Base-by-base conservation (phyloP, 169 alveolate genomes). In the Cardiosporidium cionae region DNA sequence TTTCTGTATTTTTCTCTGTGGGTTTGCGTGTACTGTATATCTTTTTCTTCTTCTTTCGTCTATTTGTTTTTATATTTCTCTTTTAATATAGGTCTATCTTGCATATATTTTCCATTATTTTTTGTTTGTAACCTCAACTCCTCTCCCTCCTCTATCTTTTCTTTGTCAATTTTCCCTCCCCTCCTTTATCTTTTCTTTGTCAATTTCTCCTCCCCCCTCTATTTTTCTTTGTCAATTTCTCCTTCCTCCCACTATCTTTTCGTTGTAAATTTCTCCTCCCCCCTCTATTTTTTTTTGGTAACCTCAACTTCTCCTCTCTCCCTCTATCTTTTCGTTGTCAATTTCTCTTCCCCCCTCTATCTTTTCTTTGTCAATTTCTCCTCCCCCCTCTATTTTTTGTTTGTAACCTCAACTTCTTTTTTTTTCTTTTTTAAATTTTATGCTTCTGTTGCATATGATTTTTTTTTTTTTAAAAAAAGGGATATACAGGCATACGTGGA, bases 401-500 rank as follows among this genome's bases (percentile, higher is more conserved):
- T 58, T 58, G 7, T 58, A 58, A 25, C 28, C 22, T 58, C 7
- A 25, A 5, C 3, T 58, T 7, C 4, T 3, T 7, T 58, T 32
- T 58, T 58, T 7, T 29, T 58, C 7, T 7, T n/a, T 44, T 16
- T 44, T 44, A 44, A 44, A 44, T 44, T 44, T 9, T 44, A 9
- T 44, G 58, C 16, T 16, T n/a, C n/a, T n/a, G n/a, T n/a, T n/a
- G n/a, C n/a, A n/a, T n/a, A n/a, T n/a, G n/a, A 65, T 63, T 28
- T 2, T 54, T 23, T 32, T 16, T 0, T 27, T 3, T 6, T 16
- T 28, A 3, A 23, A 0, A 5, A 22, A 65, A 76, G 77, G 83
- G 78, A 23, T 65, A 54, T 68, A 72, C 80, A 4, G 85, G 82
- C 4, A 36, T 79, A 27, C 36, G 85, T 29, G 85, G 85, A 25